Conservation (phyloP, 2,329 filamentous ascomycete species). For the Colletotrichum australisinense region DNA sequence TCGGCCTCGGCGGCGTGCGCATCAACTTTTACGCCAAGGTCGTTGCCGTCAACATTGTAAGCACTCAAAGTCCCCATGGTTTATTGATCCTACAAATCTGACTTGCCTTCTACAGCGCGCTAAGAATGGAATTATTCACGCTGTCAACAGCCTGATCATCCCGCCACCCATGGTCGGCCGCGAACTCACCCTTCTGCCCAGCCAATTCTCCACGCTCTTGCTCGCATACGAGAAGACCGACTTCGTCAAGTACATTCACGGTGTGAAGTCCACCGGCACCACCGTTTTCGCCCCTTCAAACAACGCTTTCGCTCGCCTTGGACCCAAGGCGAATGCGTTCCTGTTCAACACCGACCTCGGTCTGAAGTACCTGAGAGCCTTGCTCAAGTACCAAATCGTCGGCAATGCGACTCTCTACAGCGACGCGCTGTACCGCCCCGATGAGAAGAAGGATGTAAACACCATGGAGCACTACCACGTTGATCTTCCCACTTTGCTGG, state of each 20-base stretch:
- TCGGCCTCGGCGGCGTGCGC: slow-evolving; percentile 71
- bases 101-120: slow-evolving; percentile 57
- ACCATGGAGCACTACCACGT: slow-evolving; percentile 69
- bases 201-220: slow-evolving; percentile 81
- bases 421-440: slow-evolving; percentile 77
- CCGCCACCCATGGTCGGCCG: slow-evolving; percentile 74
- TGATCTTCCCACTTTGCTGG: slow-evolving; percentile 80
- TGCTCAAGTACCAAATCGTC: slow-evolving; percentile 84
- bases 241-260: slow-evolving; percentile 70
- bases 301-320: slow-evolving; percentile 81
- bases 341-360: slow-evolving; percentile 82
- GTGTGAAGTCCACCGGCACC: slow-evolving; percentile 68
- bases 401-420: slow-evolving; percentile 83
- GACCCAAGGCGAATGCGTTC: slow-evolving; percentile 81
- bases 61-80: slow-evolving; percentile 37
- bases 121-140: slow-evolving; percentile 86
- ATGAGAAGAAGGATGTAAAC: slow-evolving; percentile 42
- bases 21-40: slow-evolving; percentile 84
- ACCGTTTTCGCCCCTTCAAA: slow-evolving; percentile 89
- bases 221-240: slow-evolving; percentile 81
- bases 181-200: slow-evolving; percentile 73
- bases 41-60: slow-evolving; percentile 76
- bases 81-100: background rate
- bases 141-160: slow-evolving; percentile 78
- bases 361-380: slow-evolving; percentile 78